Base-by-base conservation (phyloP, 2,329 filamentous ascomycete genomes). In the Alternaria burnsii region DNA sequence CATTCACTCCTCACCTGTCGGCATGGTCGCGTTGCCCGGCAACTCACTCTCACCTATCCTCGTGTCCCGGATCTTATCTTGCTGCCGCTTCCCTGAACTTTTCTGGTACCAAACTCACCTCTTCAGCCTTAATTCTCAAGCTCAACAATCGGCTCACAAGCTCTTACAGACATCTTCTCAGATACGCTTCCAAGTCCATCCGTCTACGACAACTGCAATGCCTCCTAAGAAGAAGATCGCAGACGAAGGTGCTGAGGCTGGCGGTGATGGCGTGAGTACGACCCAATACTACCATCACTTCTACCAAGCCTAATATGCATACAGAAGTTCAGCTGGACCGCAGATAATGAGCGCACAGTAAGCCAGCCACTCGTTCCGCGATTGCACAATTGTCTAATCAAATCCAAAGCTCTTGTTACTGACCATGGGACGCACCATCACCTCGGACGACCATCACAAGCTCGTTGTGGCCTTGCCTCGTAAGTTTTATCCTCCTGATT, bases 41-140 rank as follows among this genome's bases (percentile, higher is more conserved):
- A 48, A 16, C 20, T 48, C 46, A 36, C 46, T 7, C 18, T 48
- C 46, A 36, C 46, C 32, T 24, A 7, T n/a, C 30, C 12, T 48
- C 20, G 6, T 24, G 20, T 12, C 7, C 2, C 3, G 6, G n/a
- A 4, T n/a, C 20, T 24, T 24, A 24, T 34, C 46, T 24, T n/a
- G 1, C 20, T 24, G 16, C 18, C 0, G 12, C 12, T 34, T 4
- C 7, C 14, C 1, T 32, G 9, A 11, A 5, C 1, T n/a, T 5
- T 46, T 30, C n/a, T 14, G 9, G 8, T 6, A 14, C 7, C 11
- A 3, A 10, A 9, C 26, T 4, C 1, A 22, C n/a, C 12, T 32
- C 28, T n/a, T 7, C 6, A 9, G 18, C 18, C 0, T 4, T 1
- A 8, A 18, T 11, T 11, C n/a, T 18, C n/a, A 40, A 40, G 0